These are phyloP conservation scores for Leavenworthia alabamica DNA, from an alignment of 345 rosid species.

Conservation along the genomic window DNA sequence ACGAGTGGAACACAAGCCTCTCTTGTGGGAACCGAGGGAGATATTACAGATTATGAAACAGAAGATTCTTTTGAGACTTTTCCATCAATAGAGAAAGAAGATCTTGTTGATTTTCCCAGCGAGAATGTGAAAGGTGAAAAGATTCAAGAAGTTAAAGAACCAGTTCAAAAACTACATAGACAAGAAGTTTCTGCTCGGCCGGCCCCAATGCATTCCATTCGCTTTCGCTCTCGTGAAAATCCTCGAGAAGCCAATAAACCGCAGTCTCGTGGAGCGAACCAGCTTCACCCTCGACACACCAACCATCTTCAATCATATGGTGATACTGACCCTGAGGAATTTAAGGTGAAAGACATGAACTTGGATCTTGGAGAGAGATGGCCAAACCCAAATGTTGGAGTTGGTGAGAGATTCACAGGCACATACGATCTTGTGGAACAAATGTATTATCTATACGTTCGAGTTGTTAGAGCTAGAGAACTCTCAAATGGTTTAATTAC, in stretches of 20 bases:
- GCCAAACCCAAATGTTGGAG: conserved; percentile 49
- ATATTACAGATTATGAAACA: conserved; percentile 20
- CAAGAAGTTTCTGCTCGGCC: conserved; percentile 35
- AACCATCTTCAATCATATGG: conserved; percentile 15
- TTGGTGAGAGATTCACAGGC: conserved; percentile 51
- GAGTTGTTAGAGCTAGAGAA: conserved; percentile 72
- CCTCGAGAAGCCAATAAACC: conserved; percentile 4
- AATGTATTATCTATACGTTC: conserved; percentile 65
- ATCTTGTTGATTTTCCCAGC: background rate
- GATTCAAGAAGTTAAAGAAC: conserved; percentile 13
- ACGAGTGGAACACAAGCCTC: conserved; percentile 5
- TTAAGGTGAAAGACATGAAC: conserved; percentile 56
- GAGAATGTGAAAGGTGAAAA: background rate
- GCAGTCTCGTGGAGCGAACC: conserved; percentile 17
- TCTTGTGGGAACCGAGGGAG: conserved; percentile 16
- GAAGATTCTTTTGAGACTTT: conserved; percentile 22
- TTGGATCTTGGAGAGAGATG: conserved; percentile 66
- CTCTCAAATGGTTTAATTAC: conserved; percentile 58
- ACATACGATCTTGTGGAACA: conserved; percentile 83
- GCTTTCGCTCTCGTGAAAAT: conserved; percentile 25
- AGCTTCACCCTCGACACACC: conserved; percentile 15
- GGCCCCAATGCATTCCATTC: conserved; percentile 32
- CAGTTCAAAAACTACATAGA: conserved; percentile 25
- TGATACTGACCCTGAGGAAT: conserved; percentile 41
- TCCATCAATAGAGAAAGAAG: conserved; percentile 23